Evolutionary conservation across 306 rosid species (phyloP).

Genomic region (Corylus americana): DNA sequence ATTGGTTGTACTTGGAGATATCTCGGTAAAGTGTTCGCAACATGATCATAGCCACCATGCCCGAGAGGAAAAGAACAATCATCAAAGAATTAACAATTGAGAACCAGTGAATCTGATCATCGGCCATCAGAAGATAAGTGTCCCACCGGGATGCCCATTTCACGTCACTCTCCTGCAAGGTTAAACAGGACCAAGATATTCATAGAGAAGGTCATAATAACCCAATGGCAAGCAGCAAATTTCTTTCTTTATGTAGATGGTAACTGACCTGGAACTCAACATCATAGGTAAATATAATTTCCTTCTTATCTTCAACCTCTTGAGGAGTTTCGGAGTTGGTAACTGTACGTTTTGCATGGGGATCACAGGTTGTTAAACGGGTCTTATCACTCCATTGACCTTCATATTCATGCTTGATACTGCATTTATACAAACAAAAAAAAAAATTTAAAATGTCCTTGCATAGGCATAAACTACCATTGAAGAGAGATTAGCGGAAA

Average conservation of each 20-base stretch:
- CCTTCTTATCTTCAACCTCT: slow-evolving; percentile 83
- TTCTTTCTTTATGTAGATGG: slow-evolving; percentile 3
- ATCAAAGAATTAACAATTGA: slow-evolving; percentile 83
- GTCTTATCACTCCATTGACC: slow-evolving; percentile 59
- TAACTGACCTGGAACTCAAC: slow-evolving; percentile 81
- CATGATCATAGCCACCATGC: slow-evolving; percentile 99
- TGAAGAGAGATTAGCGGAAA: neutral
- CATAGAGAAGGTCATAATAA: slow-evolving; percentile 1
- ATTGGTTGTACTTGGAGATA: slow-evolving; percentile 86
- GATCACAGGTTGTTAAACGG: slow-evolving; percentile 79
- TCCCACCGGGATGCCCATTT: slow-evolving; percentile 99
- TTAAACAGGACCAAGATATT: slow-evolving; percentile 15
- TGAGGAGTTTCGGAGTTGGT: slow-evolving; percentile 77
- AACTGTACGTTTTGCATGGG: slow-evolving; percentile 64
- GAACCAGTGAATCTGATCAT: slow-evolving; percentile 97
- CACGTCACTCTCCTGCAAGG: slow-evolving; percentile 74
- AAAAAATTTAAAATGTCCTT: neutral
- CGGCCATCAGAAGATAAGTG: slow-evolving; percentile 93
- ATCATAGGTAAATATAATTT: slow-evolving; percentile 83
- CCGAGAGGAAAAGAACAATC: slow-evolving; percentile 90
- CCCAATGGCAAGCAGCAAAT: neutral
- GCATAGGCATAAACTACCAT: slow-evolving; percentile 5
- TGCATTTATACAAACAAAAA: slow-evolving; percentile 33
- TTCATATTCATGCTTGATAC: slow-evolving; percentile 76
- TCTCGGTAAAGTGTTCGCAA: slow-evolving; percentile 94